phyloP scores from a whole-genome alignment of 768 basidiomycete species.

The Scleroderma bovista region DNA sequence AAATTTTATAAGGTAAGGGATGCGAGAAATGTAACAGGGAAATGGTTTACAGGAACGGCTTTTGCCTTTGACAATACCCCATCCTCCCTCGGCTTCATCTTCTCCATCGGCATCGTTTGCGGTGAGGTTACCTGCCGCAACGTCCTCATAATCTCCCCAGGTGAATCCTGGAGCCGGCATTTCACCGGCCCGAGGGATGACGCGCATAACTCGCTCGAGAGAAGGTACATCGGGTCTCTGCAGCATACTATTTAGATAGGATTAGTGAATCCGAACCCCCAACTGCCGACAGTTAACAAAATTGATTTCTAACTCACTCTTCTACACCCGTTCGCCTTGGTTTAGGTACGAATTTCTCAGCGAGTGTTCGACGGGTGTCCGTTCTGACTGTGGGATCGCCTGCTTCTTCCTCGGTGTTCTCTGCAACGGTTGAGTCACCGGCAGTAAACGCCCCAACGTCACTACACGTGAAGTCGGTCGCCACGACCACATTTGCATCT shows the following conservation, averaged over 20 bases:
- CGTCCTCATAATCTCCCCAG: constrained; percentile 77
- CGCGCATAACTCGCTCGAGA: constrained; percentile 65
- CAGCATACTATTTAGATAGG: constrained; percentile 47
- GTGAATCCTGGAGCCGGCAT: constrained; percentile 61
- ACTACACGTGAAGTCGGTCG: constrained; percentile 37
- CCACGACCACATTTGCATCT: constrained; percentile 11
- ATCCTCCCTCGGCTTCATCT: constrained; percentile 68
- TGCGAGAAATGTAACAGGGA: neutral
- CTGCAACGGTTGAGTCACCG: constrained; percentile 34
- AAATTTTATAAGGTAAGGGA: constrained; percentile 1
- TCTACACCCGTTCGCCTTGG: constrained; percentile 62
- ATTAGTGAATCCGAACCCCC: neutral
- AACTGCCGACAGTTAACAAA: neutral
- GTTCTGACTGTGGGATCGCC: constrained; percentile 27
- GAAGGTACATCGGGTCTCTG: constrained; percentile 49
- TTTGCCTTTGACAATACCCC: constrained; percentile 69
- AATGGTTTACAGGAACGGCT: constrained; percentile 35
- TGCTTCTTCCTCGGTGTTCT: constrained; percentile 27
- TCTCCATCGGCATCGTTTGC: constrained; percentile 63
- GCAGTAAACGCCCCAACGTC: constrained; percentile 51
- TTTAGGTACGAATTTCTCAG: constrained; percentile 61
- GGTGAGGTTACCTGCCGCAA: constrained; percentile 32
- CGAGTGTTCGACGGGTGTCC: constrained; percentile 39
- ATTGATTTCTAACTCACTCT: constrained; percentile 43
- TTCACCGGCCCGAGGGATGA: constrained; percentile 52